These are phyloP conservation scores for Corinectria fuckeliana DNA, from an alignment of 2,329 filamentous ascomycete species.

Conservation along the genomic window DNA sequence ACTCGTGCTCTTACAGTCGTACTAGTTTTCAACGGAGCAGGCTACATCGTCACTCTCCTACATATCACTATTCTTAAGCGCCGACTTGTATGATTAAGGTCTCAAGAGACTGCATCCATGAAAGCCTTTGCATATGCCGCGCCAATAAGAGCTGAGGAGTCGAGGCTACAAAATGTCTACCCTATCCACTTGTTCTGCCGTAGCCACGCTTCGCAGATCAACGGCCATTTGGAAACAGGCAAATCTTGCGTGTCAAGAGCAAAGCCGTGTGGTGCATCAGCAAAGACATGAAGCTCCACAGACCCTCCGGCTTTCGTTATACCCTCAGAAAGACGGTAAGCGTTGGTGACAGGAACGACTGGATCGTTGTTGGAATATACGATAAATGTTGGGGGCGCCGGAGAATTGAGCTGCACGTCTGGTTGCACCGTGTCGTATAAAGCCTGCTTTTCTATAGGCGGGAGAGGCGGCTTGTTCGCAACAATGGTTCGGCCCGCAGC, in stretches of 20 bases:
- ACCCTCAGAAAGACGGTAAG: constrained; percentile 27
- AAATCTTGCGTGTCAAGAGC: constrained; percentile 24
- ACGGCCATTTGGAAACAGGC: constrained; percentile 31
- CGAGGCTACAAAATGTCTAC: too few relatives aligned
- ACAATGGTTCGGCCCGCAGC: constrained; percentile 29
- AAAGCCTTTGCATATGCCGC: too few relatives aligned
- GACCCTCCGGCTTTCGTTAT: constrained; percentile 19
- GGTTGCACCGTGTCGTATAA: constrained; percentile 30
- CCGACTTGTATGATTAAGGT: too few relatives aligned
- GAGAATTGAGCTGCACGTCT: constrained; percentile 25
- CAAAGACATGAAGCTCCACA: constrained; percentile 31
- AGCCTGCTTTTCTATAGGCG: constrained; percentile 28
- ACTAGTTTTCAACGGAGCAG: too few relatives aligned
- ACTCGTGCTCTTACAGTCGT: too few relatives aligned
- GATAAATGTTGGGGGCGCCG: constrained; percentile 24
- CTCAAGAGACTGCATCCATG: too few relatives aligned
- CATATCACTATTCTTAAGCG: too few relatives aligned
- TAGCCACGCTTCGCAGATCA: constrained; percentile 32
- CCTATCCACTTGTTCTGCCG: constrained; percentile 20
- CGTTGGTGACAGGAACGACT: constrained; percentile 28
- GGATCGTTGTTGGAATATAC: constrained; percentile 36
- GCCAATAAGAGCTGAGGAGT: too few relatives aligned
- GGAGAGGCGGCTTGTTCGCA: constrained; percentile 28
- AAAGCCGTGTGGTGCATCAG: constrained; percentile 33
- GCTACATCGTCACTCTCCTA: too few relatives aligned